These are phyloP conservation scores for Phialophora chinensis DNA, from an alignment of 2,329 filamentous ascomycete genomes.

Conservation along the genomic window DNA sequence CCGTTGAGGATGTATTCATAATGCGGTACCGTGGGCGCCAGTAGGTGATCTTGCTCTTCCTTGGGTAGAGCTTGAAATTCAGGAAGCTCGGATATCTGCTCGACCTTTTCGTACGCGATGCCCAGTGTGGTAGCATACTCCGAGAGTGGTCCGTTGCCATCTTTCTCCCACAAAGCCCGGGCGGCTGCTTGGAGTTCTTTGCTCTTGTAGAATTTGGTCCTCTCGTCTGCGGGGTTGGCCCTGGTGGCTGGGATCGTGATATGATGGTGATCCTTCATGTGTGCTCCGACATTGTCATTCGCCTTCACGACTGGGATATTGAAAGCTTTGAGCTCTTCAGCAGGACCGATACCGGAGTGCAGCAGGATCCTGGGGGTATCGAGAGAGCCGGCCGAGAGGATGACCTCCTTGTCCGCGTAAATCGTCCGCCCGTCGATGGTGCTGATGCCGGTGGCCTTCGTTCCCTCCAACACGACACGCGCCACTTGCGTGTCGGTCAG, in stretches of 20 bases:
- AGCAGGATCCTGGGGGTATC: constrained; percentile 53
- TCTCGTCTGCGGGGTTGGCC: constrained; percentile 51
- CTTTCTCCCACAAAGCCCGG: constrained; percentile 55
- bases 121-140: constrained; percentile 42
- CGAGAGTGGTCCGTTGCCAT: constrained; percentile 49
- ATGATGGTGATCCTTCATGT: constrained; percentile 54
- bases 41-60: constrained; percentile 53
- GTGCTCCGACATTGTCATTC: constrained; percentile 52
- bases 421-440: constrained; percentile 49
- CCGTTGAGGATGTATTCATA: constrained; percentile 57
- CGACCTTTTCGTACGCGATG: constrained; percentile 52
- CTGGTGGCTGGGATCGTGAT: constrained; percentile 46
- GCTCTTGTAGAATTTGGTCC: constrained; percentile 55
- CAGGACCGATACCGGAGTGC: constrained; percentile 57
- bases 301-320: constrained; percentile 51
- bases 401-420: constrained; percentile 48
- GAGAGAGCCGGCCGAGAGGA: constrained; percentile 49
- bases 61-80: constrained; percentile 60
- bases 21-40: constrained; percentile 60
- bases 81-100: constrained; percentile 47
- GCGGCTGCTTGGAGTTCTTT: constrained; percentile 52
- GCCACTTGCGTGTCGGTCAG: constrained; percentile 57
- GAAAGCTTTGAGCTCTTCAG: constrained; percentile 49
- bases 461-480: constrained; percentile 55
- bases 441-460: constrained; percentile 55